Base-by-base conservation (phyloP, 2,329 filamentous ascomycete species). In the Neonectria magnoliae region DNA sequence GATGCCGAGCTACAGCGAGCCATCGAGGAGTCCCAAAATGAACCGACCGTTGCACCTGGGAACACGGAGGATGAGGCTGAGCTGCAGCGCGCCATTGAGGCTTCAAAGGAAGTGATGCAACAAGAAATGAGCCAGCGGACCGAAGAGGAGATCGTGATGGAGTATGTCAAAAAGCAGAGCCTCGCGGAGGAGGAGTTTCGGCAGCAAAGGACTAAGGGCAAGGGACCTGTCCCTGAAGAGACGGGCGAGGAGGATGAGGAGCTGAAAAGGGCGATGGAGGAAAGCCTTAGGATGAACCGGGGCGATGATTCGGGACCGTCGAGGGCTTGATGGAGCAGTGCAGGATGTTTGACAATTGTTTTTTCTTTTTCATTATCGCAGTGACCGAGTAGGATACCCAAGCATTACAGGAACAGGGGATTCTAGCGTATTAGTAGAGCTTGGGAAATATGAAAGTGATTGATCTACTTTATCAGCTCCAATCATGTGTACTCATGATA, bases 81-180 rank as follows among this genome's bases (percentile, higher is more conserved):
- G 11, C 78, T 79, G 22, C 81, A 86, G 57, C 75, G 77, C 27
- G 78, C 81, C 31, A 77, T 84, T 59, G 66, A 80, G 25, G 77
- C 77, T 33, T 79, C 80, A 5, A 79, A 81, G 36, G 76, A 78
- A 31, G 78, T 75, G 27, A 71, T 83, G 68, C 77, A 79, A 47
- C 78, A 81, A 4, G 78, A 82, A 38, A 76, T 77, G 52, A 79
- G 76, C 41, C 76, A 80, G 58, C 83, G 79, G 73, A 87, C 84
- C 0, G 91, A 93, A 72, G 91, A 94, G 75, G 87, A 92, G 58
- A 88, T 91, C 59, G 86, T 93, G 10, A 77, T 93, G 77, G 90
- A 93, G 71, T 93, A 93, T 77, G 85, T 93, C 29, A 91, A 91
- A 82, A 90, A 88, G 79, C 91, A 93, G 80, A 93, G 90, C 75